These are phyloP conservation scores for Centella asiatica DNA, from an alignment of 129 eudicot genomes.

Conservation along the genomic window DNA sequence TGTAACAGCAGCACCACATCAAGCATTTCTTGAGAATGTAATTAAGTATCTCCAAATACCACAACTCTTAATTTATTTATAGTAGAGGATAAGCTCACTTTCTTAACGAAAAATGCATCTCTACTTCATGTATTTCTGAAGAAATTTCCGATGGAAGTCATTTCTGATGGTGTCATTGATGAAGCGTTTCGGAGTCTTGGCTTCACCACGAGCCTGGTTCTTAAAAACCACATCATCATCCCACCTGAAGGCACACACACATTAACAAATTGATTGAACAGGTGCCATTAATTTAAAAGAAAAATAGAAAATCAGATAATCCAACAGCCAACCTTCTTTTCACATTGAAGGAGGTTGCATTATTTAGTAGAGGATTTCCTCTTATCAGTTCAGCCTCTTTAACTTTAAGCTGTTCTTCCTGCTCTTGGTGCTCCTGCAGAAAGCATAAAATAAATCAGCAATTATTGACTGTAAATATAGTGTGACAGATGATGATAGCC, in stretches of 20 bases:
- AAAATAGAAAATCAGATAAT: background rate
- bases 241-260: constrained; percentile 35
- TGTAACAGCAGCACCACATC: too few relatives aligned
- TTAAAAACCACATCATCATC: constrained; percentile 75
- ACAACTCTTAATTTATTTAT: too few relatives aligned
- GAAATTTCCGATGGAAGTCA: constrained; percentile 61
- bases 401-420: constrained; percentile 80
- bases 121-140: constrained; percentile 63
- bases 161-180: constrained; percentile 59
- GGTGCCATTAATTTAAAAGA: background rate
- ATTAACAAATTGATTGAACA: background rate
- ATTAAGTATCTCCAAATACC: too few relatives aligned
- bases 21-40: too few relatives aligned
- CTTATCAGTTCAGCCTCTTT: constrained; percentile 82
- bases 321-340: constrained; percentile 61
- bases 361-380: constrained; percentile 87
- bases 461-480: background rate
- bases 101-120: too few relatives aligned
- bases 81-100: too few relatives aligned
- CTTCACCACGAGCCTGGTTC: constrained; percentile 69
- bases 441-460: background rate
- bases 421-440: constrained; percentile 64
- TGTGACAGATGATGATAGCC: background rate
- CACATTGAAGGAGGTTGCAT: constrained; percentile 57
- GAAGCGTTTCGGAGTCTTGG: constrained; percentile 49